These are phyloP conservation scores for Mycosphaerella sp. DNA, from an alignment of 2,329 filamentous ascomycete genomes.

Conservation along the genomic window DNA sequence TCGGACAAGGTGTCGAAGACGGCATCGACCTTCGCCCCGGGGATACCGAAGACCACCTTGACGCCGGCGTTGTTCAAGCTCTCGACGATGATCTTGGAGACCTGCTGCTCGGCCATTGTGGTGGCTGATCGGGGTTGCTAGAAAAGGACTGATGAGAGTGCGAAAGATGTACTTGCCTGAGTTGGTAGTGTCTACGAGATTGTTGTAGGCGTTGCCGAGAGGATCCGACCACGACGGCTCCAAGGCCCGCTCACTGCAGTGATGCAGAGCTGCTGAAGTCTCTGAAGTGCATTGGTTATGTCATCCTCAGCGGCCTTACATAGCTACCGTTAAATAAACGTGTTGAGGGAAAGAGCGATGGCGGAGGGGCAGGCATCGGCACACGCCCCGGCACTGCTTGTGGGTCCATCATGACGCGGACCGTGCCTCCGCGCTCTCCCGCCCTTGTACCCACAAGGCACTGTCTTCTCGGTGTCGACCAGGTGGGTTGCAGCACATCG, in stretches of 20 bases:
- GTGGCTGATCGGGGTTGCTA: background rate
- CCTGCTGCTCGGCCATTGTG: slow-evolving; percentile 25
- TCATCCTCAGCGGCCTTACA: slow-evolving; percentile 9
- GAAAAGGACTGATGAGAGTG: background rate
- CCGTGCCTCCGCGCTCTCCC: background rate
- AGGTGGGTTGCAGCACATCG: background rate
- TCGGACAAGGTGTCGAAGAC: slow-evolving; percentile 44
- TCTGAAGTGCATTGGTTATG: slow-evolving; percentile 7
- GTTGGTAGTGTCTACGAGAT: background rate
- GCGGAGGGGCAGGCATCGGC: background rate
- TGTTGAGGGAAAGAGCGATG: background rate
- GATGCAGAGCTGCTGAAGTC: too few relatives aligned
- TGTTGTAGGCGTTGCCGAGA: background rate
- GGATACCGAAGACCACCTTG: slow-evolving; percentile 44
- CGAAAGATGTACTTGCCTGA: slow-evolving; percentile 3
- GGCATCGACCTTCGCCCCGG: slow-evolving; percentile 41
- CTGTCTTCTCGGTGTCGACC: background rate
- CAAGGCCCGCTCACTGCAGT: too few relatives aligned
- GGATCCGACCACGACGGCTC: background rate
- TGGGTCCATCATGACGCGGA: too few relatives aligned
- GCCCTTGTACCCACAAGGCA: background rate
- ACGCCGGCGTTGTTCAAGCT: slow-evolving; percentile 40
- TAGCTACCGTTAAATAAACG: too few relatives aligned
- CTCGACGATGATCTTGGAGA: slow-evolving; percentile 32
- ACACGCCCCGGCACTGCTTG: background rate